These are phyloP conservation scores for Iberis amara DNA, from an alignment of 441 rosid genomes.

Conservation along the genomic window DNA sequence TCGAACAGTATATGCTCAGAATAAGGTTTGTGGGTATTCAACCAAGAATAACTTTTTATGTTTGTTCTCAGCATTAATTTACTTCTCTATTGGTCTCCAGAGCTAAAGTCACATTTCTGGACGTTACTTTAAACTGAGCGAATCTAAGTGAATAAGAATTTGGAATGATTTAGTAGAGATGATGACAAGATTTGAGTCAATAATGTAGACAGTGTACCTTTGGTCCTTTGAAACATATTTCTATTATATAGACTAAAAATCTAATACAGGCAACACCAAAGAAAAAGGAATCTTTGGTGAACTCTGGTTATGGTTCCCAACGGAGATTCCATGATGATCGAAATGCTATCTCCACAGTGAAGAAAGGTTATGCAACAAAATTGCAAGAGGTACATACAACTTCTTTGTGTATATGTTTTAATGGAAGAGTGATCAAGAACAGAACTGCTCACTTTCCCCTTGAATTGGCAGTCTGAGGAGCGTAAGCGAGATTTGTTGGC, in stretches of 20 bases:
- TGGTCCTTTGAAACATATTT: neutral
- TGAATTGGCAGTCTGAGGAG: conserved; percentile 62
- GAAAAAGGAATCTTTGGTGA: conserved; percentile 34
- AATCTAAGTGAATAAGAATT: conserved; percentile 4
- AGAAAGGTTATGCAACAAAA: conserved; percentile 46
- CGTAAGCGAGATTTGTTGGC: conserved; percentile 62
- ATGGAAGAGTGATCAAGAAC: conserved; percentile 4
- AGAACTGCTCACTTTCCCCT: conserved; percentile 12
- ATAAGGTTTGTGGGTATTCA: conserved; percentile 40
- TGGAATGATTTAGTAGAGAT: conserved; percentile 32
- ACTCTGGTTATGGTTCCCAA: conserved; percentile 31
- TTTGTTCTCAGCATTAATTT: no score
- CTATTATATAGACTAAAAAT: conserved; percentile 2
- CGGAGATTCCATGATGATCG: conserved; percentile 38
- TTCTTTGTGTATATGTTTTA: conserved; percentile 1
- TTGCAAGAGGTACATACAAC: conserved; percentile 49
- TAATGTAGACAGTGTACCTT: neutral
- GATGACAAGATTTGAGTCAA: conserved; percentile 33
- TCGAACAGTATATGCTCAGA: conserved; percentile 67
- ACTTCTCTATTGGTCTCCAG: no score
- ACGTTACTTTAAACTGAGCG: neutral
- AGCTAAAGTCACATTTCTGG: no score
- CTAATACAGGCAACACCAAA: conserved; percentile 45
- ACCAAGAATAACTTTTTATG: no score
- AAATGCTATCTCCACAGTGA: conserved; percentile 41